phyloP scores from a whole-genome alignment of 73 alveolate species.

The Paramecium bursaria region DNA sequence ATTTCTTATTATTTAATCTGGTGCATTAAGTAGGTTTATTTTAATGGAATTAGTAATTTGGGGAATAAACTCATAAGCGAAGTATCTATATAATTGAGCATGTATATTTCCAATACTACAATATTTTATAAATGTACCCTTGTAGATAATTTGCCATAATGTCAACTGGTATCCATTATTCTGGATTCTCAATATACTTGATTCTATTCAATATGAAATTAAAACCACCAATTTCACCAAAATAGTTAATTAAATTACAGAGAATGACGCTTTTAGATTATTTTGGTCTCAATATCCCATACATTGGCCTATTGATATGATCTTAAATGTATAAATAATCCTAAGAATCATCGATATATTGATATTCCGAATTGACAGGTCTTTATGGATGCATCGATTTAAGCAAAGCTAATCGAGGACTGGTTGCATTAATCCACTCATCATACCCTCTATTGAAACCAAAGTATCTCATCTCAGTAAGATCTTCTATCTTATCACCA shows the following conservation, averaged over 20 bases:
- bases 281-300: conserved; percentile 51
- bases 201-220: neutral
- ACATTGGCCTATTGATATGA: neutral
- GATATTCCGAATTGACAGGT: neutral
- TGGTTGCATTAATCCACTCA: neutral
- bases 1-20: conserved; percentile 31
- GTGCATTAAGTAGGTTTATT: conserved; percentile 3
- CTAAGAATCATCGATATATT: conserved; percentile 43
- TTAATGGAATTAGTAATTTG: conserved; percentile 1
- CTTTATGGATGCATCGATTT: neutral
- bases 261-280: conserved; percentile 16
- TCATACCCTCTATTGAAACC: conserved; percentile 44
- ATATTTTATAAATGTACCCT: too few species aligned
- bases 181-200: neutral
- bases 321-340: conserved; percentile 18
- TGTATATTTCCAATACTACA: conserved; percentile 29
- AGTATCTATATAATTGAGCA: conserved; percentile 31
- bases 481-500: conserved; percentile 17
- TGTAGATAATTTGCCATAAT: conserved; percentile 22
- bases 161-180: conserved; percentile 17
- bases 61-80: conserved; percentile 14
- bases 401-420: conserved; percentile 31
- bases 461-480: neutral
- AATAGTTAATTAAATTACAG: conserved; percentile 18
- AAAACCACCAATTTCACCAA: conserved; percentile 50